A percentile compares a stretch with the other conserved stretches of the same genome.
Conservation (phyloP, 352 stramenopile species). For the Pythium grandisporangium region DNA sequence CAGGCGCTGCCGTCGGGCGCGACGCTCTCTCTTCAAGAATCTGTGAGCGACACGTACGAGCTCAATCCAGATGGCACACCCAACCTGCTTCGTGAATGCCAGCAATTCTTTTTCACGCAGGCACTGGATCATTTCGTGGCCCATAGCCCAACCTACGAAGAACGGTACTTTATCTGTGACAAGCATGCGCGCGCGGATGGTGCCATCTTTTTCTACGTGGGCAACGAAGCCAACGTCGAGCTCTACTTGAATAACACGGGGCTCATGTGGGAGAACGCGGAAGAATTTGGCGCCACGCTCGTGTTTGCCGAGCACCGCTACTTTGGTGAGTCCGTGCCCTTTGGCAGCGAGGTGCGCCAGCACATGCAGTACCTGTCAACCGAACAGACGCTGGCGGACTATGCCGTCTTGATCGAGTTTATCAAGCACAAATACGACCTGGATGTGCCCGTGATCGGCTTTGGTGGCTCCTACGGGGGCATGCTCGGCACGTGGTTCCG, state of each 20-base stretch:
- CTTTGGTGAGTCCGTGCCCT: conserved; percentile 90
- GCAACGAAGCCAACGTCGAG: conserved; percentile 93
- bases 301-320: conserved; percentile 97
- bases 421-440: conserved; percentile 38
- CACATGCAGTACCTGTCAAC: conserved; percentile 70
- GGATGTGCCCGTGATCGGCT: conserved; percentile 78
- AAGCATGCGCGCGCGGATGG: conserved; percentile 49
- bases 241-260: conserved; percentile 94
- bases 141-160: conserved; percentile 49
- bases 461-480: conserved; percentile 90
- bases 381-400: conserved; percentile 88
- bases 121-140: conserved; percentile 69
- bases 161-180: conserved; percentile 88
- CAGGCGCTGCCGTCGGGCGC: background rate
- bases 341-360: conserved; percentile 40
- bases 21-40: background rate
- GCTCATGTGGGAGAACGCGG: conserved; percentile 94
- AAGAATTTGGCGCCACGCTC: conserved; percentile 84
- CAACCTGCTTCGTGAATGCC: conserved; percentile 45
- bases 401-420: conserved; percentile 47
- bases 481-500: conserved; percentile 91
- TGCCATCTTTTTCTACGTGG: conserved; percentile 91
- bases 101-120: conserved; percentile 69
- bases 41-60: conserved; percentile 11
- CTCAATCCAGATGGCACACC: conserved; percentile 27